A percentile compares a stretch with the other conserved stretches of the same genome.
phyloP scores from a whole-genome alignment of 306 rosid genomes.

The Lathyrus oleraceus region DNA sequence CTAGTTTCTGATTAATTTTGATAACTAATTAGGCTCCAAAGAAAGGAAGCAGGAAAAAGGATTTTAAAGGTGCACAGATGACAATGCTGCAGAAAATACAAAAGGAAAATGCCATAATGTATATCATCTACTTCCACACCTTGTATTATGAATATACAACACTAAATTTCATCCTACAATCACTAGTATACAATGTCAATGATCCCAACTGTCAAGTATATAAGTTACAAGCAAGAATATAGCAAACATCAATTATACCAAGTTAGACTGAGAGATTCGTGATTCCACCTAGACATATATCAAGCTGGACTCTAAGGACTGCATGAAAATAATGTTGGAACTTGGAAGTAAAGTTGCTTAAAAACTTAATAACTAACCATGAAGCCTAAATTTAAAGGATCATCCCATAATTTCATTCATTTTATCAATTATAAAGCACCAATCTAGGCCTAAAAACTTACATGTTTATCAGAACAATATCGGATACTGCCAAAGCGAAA shows the following conservation, averaged over 20 bases:
- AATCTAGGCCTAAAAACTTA: slow-evolving; percentile 46
- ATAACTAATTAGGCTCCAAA: slow-evolving; percentile 29
- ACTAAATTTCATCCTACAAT: slow-evolving; percentile 15
- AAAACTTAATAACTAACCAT: slow-evolving; percentile 21
- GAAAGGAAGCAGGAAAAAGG: neutral
- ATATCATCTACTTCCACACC: slow-evolving; percentile 22
- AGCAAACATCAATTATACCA: slow-evolving; percentile 12
- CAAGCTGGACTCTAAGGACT: slow-evolving; percentile 25
- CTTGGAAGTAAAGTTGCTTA: slow-evolving; percentile 21
- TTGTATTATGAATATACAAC: neutral
- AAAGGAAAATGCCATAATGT: neutral
- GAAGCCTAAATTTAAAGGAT: slow-evolving; percentile 30
- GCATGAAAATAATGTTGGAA: neutral
- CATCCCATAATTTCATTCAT: slow-evolving; percentile 11
- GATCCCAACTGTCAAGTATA: slow-evolving; percentile 18
- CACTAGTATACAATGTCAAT: slow-evolving; percentile 1
- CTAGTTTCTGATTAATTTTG: slow-evolving; percentile 3
- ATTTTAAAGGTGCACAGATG: neutral
- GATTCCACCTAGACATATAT: slow-evolving; percentile 16
- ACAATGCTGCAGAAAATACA: slow-evolving; percentile 4
- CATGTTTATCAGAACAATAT: slow-evolving; percentile 85
- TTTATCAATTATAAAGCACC: slow-evolving; percentile 29
- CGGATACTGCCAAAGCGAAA: slow-evolving; percentile 83
- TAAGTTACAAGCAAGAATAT: slow-evolving; percentile 7
- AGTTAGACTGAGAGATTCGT: slow-evolving; percentile 18